These are phyloP conservation scores for Aspergillus homomorphus DNA, from an alignment of 495 filamentous ascomycete species.

Conservation along the genomic window DNA sequence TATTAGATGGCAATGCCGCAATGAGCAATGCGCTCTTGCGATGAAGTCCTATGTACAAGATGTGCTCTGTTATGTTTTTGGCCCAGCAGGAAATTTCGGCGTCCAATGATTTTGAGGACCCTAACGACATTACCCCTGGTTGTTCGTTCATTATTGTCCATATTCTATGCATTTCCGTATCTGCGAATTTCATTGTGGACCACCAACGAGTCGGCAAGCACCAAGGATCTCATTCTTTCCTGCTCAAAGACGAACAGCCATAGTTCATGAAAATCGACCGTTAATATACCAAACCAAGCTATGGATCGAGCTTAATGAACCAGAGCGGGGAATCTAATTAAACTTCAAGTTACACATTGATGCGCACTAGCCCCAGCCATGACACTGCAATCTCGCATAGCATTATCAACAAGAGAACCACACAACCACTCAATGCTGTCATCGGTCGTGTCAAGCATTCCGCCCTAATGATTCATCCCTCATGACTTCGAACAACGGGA, in stretches of 20 bases:
- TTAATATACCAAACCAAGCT: neutral
- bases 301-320: neutral
- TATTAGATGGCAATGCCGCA: neutral
- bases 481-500: constrained; percentile 7
- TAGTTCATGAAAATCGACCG: neutral
- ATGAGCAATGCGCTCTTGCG: neutral
- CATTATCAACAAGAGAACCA: constrained; percentile 3
- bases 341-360: neutral
- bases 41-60: neutral
- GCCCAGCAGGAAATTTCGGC: no score
- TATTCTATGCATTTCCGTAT: neutral
- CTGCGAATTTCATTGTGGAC: neutral
- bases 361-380: constrained; percentile 11
- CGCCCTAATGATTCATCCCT: neutral
- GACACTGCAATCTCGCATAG: constrained; percentile 16
- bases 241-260: neutral
- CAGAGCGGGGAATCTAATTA: neutral
- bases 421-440: neutral
- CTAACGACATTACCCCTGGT: neutral
- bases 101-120: no score
- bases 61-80: no score
- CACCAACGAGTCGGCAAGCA: neutral
- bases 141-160: neutral
- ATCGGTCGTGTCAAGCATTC: constrained; percentile 3
- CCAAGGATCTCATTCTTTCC: neutral